phyloP scores from a whole-genome alignment of 1,284 basidiomycete genomes.

The Sanghuangporus weigelae region DNA sequence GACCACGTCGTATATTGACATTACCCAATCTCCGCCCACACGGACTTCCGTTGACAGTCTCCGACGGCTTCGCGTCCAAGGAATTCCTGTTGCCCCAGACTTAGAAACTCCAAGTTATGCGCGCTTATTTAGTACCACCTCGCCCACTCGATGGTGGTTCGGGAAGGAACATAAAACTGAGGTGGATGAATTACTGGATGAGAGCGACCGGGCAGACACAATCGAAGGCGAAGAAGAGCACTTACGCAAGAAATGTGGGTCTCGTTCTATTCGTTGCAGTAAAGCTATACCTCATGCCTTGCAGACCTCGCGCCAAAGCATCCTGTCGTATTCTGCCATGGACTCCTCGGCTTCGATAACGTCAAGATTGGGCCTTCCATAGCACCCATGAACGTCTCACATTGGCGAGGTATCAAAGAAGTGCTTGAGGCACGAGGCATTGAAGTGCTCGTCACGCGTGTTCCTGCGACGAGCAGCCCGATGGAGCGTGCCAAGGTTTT shows the following conservation, averaged over 20 bases:
- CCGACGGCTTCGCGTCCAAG: conserved; percentile 46
- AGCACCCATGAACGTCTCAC: conserved; percentile 78
- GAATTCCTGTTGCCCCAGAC: conserved; percentile 26
- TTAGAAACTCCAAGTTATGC: conserved; percentile 10
- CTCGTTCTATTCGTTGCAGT: background rate
- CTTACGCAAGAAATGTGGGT: conserved; percentile 68
- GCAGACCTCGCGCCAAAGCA: conserved; percentile 71
- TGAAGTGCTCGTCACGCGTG: conserved; percentile 89
- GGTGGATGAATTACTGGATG: conserved; percentile 43
- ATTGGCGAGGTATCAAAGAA: conserved; percentile 94
- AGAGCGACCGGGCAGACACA: conserved; percentile 53
- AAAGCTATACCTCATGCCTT: conserved; percentile 10
- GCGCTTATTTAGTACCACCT: conserved; percentile 17
- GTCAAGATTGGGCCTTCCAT: conserved; percentile 68
- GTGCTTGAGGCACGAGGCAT: conserved; percentile 82
- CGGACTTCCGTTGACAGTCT: conserved; percentile 60
- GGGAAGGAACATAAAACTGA: conserved; percentile 45
- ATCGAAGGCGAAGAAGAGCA: conserved; percentile 47
- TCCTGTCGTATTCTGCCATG: conserved; percentile 92
- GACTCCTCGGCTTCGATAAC: conserved; percentile 83
- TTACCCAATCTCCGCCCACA: conserved; percentile 34
- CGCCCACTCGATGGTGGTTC: conserved; percentile 44
- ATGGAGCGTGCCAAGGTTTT: conserved; percentile 84
- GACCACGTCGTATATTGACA: conserved; percentile 18
- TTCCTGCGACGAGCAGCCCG: conserved; percentile 86